A percentile compares a stretch with the other conserved stretches of the same genome.
Evolutionary conservation across 345 rosid species (phyloP).

Genomic region (Mangifera indica): DNA sequence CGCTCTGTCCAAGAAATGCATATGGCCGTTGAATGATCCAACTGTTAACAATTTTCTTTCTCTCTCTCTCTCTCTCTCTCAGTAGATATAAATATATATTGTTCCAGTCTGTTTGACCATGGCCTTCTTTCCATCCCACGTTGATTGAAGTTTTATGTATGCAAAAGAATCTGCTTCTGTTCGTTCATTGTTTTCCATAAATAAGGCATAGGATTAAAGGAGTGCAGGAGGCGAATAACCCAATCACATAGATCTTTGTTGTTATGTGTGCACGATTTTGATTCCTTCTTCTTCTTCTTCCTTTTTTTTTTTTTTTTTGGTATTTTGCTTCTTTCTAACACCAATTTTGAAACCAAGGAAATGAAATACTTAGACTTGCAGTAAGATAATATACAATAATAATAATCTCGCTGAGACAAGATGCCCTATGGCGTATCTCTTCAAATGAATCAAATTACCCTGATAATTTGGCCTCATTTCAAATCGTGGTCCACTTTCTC

Average conservation of each 20-base stretch:
- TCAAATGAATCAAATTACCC: background rate
- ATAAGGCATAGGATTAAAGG: background rate
- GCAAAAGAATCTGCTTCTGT: background rate
- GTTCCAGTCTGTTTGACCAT: background rate
- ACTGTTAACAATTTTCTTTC: background rate
- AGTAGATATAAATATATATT: no score
- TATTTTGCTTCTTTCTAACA: no score
- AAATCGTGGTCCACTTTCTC: background rate
- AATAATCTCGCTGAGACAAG: no score
- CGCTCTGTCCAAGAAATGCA: background rate
- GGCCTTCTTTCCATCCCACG: background rate
- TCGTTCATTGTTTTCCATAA: background rate
- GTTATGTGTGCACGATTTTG: no score
- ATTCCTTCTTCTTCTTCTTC: no score
- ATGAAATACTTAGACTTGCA: background rate
- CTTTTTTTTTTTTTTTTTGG: no score
- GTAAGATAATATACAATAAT: background rate
- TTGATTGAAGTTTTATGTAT: background rate
- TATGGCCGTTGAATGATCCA: conserved; percentile 3
- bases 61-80: no score
- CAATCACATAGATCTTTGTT: no score
- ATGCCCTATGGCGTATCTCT: background rate
- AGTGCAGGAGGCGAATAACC: background rate
- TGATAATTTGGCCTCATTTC: background rate
- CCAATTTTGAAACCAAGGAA: no score